phyloP scores from a whole-genome alignment of 768 basidiomycete genomes.

The Kondoa subrosea region DNA sequence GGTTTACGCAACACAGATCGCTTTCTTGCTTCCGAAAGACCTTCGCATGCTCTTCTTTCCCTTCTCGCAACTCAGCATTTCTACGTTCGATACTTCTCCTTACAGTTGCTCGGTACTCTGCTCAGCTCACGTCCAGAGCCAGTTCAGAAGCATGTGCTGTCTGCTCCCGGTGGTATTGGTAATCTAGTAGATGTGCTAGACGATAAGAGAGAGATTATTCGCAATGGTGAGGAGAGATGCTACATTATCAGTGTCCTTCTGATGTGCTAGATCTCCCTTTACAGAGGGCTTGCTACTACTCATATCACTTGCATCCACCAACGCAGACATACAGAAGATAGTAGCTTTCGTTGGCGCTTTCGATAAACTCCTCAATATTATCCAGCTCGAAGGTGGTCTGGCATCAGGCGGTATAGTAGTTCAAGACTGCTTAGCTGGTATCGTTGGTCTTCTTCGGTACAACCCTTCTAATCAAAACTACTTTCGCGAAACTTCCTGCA shows the following conservation, averaged over 20 bases:
- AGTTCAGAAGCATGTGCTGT: slow-evolving; percentile 83
- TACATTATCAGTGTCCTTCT: slow-evolving; percentile 12
- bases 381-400: slow-evolving; percentile 71
- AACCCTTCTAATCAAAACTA: slow-evolving; percentile 98
- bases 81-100: slow-evolving; percentile 65
- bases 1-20: slow-evolving; percentile 68
- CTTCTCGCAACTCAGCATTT: slow-evolving; percentile 61
- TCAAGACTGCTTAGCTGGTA: slow-evolving; percentile 66
- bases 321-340: slow-evolving; percentile 81
- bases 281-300: slow-evolving; percentile 69
- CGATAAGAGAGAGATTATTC: slow-evolving; percentile 72
- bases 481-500: slow-evolving; percentile 66
- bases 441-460: slow-evolving; percentile 72
- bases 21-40: slow-evolving; percentile 54
- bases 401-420: slow-evolving; percentile 67
- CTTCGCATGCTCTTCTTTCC: slow-evolving; percentile 56
- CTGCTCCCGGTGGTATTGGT: slow-evolving; percentile 54
- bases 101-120: slow-evolving; percentile 63
- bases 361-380: slow-evolving; percentile 79
- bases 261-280: neutral
- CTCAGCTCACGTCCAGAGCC: slow-evolving; percentile 62
- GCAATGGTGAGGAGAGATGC: slow-evolving; percentile 48
- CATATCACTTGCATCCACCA: slow-evolving; percentile 63
- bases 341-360: slow-evolving; percentile 93
- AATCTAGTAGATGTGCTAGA: slow-evolving; percentile 53